A percentile compares a stretch with the other conserved stretches of the same genome.
phyloP scores from a whole-genome alignment of 768 basidiomycete species.

The Tricholoma furcatifolium region DNA sequence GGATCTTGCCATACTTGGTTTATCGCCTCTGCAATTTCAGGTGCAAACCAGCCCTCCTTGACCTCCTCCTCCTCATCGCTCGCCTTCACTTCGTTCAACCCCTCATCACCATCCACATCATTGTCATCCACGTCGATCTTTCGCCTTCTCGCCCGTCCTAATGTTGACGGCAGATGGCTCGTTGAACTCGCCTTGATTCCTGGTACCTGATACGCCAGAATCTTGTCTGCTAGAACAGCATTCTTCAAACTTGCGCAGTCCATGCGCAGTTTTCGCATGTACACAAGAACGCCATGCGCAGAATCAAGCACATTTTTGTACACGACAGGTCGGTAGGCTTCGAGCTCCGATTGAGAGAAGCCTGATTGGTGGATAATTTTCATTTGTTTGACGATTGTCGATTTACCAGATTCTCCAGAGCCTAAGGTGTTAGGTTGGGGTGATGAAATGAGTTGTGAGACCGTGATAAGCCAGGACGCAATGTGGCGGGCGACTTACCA shows the following conservation, averaged over 20 bases:
- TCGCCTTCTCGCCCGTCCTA: conserved; percentile 3
- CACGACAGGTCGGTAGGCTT: conserved; percentile 73
- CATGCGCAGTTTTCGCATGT: conserved; percentile 83
- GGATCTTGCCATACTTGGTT: conserved; percentile 69
- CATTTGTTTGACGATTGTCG: conserved; percentile 98
- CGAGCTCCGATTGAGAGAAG: conserved; percentile 75
- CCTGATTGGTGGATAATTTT: conserved; percentile 97
- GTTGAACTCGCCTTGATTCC: conserved; percentile 39
- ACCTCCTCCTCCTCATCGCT: not conserved
- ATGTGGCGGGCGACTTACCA: conserved; percentile 41
- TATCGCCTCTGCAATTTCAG: conserved; percentile 68
- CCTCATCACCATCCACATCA: conserved; percentile 15
- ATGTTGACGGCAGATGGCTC: conserved; percentile 19
- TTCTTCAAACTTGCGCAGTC: conserved; percentile 72
- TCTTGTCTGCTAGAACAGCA: conserved; percentile 27
- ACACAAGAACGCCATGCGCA: conserved; percentile 80
- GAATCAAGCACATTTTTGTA: conserved; percentile 88
- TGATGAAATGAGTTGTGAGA: not conserved
- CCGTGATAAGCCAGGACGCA: too few species aligned
- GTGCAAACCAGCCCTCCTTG: conserved; percentile 34
- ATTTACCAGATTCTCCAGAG: conserved; percentile 93
- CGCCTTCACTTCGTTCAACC: not conserved
- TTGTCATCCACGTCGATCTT: not conserved
- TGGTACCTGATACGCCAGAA: conserved; percentile 41
- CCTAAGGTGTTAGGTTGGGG: conserved; percentile 43